These are phyloP conservation scores for Phytopythium kandeliae DNA, from an alignment of 352 stramenopile species.

Conservation along the genomic window DNA sequence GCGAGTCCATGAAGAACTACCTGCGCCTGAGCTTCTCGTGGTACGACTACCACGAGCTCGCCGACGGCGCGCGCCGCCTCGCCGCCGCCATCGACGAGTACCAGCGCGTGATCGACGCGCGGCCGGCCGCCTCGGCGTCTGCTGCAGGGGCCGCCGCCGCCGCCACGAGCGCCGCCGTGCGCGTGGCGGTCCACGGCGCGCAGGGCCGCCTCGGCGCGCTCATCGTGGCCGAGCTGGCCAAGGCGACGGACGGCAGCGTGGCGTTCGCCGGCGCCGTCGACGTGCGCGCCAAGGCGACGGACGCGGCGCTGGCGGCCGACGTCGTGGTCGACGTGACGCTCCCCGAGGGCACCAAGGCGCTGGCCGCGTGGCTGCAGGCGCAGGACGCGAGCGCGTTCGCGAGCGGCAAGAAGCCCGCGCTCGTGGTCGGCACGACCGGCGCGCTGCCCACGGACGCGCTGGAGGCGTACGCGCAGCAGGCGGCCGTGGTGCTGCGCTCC, in stretches of 20 bases:
- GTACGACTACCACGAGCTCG: constrained; percentile 78
- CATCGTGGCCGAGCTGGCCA: constrained; percentile 58
- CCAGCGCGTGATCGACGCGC: constrained; percentile 28
- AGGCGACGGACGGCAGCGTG: constrained; percentile 37
- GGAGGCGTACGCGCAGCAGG: constrained; percentile 53
- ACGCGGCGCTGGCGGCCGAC: constrained; percentile 41
- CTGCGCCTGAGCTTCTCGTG: constrained; percentile 84
- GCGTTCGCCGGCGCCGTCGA: constrained; percentile 54
- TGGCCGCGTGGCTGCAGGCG: constrained; percentile 50
- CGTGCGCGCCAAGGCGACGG: constrained; percentile 33
- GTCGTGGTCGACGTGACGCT: constrained; percentile 79
- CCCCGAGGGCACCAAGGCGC: constrained; percentile 58
- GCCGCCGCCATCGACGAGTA: constrained; percentile 67
- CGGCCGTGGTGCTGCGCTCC: constrained; percentile 62
- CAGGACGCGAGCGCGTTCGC: constrained; percentile 50
- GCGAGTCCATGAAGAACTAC: constrained; percentile 85
- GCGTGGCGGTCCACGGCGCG: constrained; percentile 68
- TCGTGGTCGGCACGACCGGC: constrained; percentile 77
- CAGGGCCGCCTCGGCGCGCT: constrained; percentile 62
- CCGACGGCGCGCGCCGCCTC: constrained; percentile 69
- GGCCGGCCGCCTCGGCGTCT: too few relatives aligned
- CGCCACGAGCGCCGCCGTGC: constrained; percentile 23
- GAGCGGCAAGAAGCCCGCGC: constrained; percentile 57
- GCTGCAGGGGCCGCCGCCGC: constrained; percentile 7
- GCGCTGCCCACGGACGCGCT: constrained; percentile 47